Evolutionary conservation across 1,284 basidiomycete species (phyloP).

Genomic region (Inonotus obliquus): DNA sequence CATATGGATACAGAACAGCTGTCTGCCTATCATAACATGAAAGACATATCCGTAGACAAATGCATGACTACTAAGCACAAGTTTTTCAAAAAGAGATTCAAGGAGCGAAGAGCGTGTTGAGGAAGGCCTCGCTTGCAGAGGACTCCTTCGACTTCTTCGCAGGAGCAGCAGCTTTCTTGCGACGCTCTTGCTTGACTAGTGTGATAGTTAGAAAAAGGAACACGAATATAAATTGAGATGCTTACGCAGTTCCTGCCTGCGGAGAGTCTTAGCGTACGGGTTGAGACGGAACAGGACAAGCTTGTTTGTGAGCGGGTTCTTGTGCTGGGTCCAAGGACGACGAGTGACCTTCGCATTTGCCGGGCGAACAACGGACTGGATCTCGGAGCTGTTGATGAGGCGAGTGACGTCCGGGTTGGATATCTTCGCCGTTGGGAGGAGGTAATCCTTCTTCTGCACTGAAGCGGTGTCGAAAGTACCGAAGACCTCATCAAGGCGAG

Average conservation of each 20-base stretch:
- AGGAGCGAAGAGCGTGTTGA: conserved; percentile 81
- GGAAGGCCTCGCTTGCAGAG: conserved; percentile 82
- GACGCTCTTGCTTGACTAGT: conserved; percentile 76
- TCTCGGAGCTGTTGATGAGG: conserved; percentile 97
- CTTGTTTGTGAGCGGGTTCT: conserved; percentile 98
- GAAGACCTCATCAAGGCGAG: conserved; percentile 90
- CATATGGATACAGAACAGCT: conserved; percentile 1
- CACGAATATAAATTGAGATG: conserved; percentile 25
- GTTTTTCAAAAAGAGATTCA: conserved; percentile 38
- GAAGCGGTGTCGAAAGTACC: conserved; percentile 87
- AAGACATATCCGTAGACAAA: not conserved
- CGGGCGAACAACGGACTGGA: conserved; percentile 92
- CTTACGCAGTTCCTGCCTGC: conserved; percentile 82
- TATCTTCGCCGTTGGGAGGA: conserved; percentile 94
- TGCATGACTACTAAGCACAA: not conserved
- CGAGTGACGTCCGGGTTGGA: conserved; percentile 96
- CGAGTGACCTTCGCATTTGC: conserved; percentile 78
- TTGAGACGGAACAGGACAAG: conserved; percentile 97
- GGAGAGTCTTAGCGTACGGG: conserved; percentile 95
- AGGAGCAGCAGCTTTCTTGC: conserved; percentile 45
- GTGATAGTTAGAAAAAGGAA: not conserved
- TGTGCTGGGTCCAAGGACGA: conserved; percentile 98
- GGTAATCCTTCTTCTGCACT: conserved; percentile 90
- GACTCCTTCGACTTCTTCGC: conserved; percentile 53
- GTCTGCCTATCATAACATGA: not conserved